Base-by-base conservation (phyloP, 2,329 filamentous ascomycete species). In the Diaporthe vaccinii region DNA sequence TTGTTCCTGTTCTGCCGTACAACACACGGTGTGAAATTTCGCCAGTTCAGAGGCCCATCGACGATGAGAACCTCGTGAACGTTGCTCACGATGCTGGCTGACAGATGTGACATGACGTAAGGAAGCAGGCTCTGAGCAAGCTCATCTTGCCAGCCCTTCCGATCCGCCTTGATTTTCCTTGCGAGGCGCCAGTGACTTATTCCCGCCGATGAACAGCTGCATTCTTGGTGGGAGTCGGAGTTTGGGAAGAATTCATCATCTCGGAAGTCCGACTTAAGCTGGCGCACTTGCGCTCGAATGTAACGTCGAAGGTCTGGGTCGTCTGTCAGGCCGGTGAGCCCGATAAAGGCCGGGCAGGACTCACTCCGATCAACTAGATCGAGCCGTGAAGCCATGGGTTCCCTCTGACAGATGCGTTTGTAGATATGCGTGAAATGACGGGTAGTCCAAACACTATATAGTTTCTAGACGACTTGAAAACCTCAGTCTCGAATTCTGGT, bases 221-320 rank as follows among this genome's bases (percentile, higher is more conserved):
- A 58, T 12, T 34, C 8, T 36, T 70, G 67, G 9, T 34, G 1
- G 0, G 9, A 12, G 8, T 2, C 9, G 1, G 22, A 36, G 28
- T 3, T 20, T 15, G 55, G 41, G 4, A 61, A 61, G 1, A 55
- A 17, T 4, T 14, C 7, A 6, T n/a, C 44, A n/a, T 51, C 62
- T 7, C 22, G 62, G 3, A 72, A 59, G n/a, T 72, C 69, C 7
- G 31, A 31, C 22, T 51, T 49, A 14, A 61, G 15, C 14, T 51
- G 41, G 22, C 55, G 69, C 41, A 39, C 55, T 46, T 61, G 69
- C 55, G 28, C 46, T 10, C 15, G 41, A 59, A 72, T 39, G 41
- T 72, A 51, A 25, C 9, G 55, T 5, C 10, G 22, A 8, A 72
- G 41, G 14, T 61, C 55, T 31, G 41, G 41, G 10, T 71, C 69